Evolutionary conservation across 2,329 filamentous ascomycete species (phyloP), one percentile per base, ranked within the genome.

Genomic region (Fusarium lateritium): DNA sequence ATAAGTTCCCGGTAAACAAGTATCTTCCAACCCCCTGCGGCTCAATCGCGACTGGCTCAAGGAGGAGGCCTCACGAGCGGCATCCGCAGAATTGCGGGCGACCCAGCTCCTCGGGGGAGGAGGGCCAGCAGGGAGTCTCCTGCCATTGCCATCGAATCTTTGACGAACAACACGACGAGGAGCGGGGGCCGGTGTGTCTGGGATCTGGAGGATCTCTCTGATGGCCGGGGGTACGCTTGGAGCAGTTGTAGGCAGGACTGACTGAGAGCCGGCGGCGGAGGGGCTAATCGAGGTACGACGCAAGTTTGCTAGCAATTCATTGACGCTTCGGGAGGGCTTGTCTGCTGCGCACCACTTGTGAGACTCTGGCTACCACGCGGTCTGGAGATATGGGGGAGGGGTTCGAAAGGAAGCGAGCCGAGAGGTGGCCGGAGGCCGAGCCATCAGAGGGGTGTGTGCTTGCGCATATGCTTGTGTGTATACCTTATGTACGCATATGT

Each of bases 191-290:
- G 86, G 86, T 28, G 85, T 84, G 72, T 89, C 87, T 61, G 87
- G 87, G 57, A 89, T 83, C 71, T 87, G 84, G 52, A 91, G 84
- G 62, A 90, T 84, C 62, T 85, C 82, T 62, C 87, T 85, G 71
- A 91, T 83, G 54, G 83, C 79, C 6, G 88, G 88, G 54, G 88
- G 88, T 4, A 91, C 82, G 62, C 85, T 89, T n/a, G 86, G 87
- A 33, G 77, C 73, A 57, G 76, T 76, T 49, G 76, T 71, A 60
- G 77, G 72, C 66, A 74, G 70, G 61, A 73, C 63, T 56, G 71
- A 69, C 64, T 67, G 69, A 9, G 58, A 70, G 56, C 66, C 65
- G 44, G 77, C 73, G 50, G 69, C 63, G 47, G 78, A 74, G 55
- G 75, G 67, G 53, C 71, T 73, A 38, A 74, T 69, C 46, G 80